Percentiles rank a stretch among this genome's conserved stretches.
Evolutionary conservation across 225 moss, liverwort and hornwort species (phyloP).

Genomic region (Pleurozium schreberi): DNA sequence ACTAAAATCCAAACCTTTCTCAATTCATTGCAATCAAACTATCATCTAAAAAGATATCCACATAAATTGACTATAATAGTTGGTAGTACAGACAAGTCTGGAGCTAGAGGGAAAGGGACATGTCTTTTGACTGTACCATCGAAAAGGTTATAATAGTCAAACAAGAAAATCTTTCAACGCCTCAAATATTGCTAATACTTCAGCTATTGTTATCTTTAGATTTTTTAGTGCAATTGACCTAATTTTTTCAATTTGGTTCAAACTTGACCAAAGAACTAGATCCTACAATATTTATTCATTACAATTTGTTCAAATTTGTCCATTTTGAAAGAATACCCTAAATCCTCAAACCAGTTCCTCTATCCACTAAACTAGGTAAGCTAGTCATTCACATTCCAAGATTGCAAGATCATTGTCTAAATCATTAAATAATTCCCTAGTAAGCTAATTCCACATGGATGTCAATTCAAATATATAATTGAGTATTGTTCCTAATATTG

Average conservation of each 20-base stretch:
- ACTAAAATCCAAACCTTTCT: too few species aligned
- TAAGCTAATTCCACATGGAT: background rate
- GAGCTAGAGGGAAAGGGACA: too few species aligned
- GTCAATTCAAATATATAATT: background rate
- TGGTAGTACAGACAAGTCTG: too few species aligned
- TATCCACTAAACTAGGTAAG: background rate
- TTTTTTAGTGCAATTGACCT: fast-evolving
- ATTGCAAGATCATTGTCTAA: background rate
- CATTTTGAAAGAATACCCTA: background rate
- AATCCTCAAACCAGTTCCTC: background rate
- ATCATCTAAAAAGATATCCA: too few species aligned
- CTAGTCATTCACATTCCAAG: background rate
- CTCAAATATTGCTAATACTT: background rate
- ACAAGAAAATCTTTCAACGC: too few species aligned
- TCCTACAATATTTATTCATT: background rate
- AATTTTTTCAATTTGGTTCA: background rate
- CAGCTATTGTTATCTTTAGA: background rate
- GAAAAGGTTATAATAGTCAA: too few species aligned
- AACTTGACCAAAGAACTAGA: background rate
- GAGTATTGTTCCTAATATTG: background rate
- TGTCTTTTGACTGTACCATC: too few species aligned
- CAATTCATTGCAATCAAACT: too few species aligned
- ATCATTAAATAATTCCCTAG: background rate
- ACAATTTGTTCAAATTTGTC: background rate
- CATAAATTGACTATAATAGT: too few species aligned